These are phyloP conservation scores for Amesomyces nigricolor DNA, from an alignment of 2,329 filamentous ascomycete genomes.

Conservation along the genomic window DNA sequence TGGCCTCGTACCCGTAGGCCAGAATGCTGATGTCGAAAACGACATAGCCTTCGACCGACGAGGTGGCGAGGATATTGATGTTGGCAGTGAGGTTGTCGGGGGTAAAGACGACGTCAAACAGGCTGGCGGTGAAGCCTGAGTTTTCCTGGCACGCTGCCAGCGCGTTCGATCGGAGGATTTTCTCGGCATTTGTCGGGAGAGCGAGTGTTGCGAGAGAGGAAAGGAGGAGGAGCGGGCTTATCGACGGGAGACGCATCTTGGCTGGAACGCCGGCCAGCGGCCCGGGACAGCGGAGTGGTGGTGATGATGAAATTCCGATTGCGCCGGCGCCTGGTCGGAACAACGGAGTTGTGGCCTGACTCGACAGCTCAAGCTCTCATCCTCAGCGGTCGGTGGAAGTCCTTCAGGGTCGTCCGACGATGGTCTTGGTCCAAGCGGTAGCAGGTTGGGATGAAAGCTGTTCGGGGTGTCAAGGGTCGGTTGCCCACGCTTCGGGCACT, in stretches of 20 bases:
- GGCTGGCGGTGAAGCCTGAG: slow-evolving; percentile 70
- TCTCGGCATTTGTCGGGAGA: slow-evolving; percentile 46
- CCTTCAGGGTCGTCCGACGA: too few species aligned
- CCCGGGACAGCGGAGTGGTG: neutral
- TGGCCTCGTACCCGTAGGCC: slow-evolving; percentile 66
- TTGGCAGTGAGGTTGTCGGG: slow-evolving; percentile 58
- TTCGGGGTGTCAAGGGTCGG: neutral
- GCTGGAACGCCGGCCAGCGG: slow-evolving; percentile 7
- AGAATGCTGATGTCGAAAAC: slow-evolving; percentile 63
- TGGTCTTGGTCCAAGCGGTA: neutral
- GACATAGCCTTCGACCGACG: slow-evolving; percentile 68
- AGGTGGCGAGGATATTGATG: slow-evolving; percentile 67
- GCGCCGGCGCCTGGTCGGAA: neutral
- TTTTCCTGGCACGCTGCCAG: slow-evolving; percentile 74
- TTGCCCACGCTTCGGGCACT: neutral
- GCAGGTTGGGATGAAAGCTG: neutral
- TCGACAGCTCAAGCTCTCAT: slow-evolving; percentile 1
- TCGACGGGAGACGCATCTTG: slow-evolving; percentile 43
- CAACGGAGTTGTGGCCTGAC: neutral
- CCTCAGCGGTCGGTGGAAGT: neutral
- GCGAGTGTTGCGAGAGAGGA: slow-evolving; percentile 39
- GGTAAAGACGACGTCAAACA: slow-evolving; percentile 71
- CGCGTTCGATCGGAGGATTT: slow-evolving; percentile 70
- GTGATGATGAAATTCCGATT: neutral
- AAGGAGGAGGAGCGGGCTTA: slow-evolving; percentile 41